Evolutionary conservation across 2,329 filamentous ascomycete genomes (phyloP).

Genomic region (Ophiostoma australiae): DNA sequence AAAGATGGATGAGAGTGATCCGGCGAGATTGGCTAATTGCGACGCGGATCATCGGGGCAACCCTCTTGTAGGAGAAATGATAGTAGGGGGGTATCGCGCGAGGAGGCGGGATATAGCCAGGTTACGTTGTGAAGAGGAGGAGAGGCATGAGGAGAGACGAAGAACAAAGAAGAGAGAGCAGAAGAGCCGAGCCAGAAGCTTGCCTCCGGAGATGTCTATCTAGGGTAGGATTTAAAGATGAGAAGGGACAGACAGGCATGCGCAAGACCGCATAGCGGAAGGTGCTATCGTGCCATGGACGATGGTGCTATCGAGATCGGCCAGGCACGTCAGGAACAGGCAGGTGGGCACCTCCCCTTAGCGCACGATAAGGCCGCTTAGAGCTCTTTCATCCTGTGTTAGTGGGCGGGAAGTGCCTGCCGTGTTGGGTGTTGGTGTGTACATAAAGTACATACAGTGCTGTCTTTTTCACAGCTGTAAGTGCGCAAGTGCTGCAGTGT

Average conservation of each 20-base stretch:
- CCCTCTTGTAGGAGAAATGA: neutral
- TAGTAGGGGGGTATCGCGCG: neutral
- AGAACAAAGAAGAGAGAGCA: neutral
- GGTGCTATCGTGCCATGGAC: slow-evolving; percentile 1
- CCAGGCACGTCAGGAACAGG: slow-evolving; percentile 10
- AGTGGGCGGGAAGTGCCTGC: neutral
- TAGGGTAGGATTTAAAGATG: neutral
- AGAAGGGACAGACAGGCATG: neutral
- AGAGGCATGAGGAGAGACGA: neutral
- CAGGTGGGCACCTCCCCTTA: slow-evolving; percentile 5
- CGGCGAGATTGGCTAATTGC: neutral
- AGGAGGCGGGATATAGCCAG: neutral
- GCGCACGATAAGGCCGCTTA: slow-evolving; percentile 7
- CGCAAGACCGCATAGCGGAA: neutral
- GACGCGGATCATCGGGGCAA: neutral
- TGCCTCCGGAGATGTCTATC: neutral
- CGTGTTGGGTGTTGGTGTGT: neutral
- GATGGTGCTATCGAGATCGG: slow-evolving; percentile 2
- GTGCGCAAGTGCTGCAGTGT: neutral
- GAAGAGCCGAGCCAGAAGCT: neutral
- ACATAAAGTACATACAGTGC: neutral
- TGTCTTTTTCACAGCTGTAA: neutral
- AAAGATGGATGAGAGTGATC: neutral
- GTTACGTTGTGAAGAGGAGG: neutral
- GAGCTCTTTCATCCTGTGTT: neutral